Evolutionary conservation across 73 alveolate species (phyloP).

Genomic region (Loxodes magnus): DNA sequence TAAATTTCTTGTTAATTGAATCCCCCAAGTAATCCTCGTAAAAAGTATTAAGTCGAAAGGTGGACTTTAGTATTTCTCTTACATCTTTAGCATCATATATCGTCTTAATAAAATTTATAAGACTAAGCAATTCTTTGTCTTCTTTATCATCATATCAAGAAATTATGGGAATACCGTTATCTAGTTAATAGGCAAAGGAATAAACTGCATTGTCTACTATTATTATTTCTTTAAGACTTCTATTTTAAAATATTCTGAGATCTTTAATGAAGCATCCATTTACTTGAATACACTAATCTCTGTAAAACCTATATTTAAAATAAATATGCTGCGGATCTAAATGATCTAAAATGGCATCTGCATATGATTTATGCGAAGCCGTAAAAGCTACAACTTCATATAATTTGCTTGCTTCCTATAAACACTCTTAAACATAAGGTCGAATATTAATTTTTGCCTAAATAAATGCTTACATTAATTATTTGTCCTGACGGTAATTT

Average conservation of each 20-base stretch:
- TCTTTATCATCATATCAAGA: constrained; percentile 61
- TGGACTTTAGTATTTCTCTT: constrained; percentile 19
- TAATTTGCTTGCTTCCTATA: constrained; percentile 42
- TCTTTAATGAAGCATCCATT: constrained; percentile 27
- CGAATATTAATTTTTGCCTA: constrained; percentile 56
- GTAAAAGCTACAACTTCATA: constrained; percentile 57
- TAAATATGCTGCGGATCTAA: constrained; percentile 58
- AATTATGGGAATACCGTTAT: constrained; percentile 67
- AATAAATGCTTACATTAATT: constrained; percentile 6
- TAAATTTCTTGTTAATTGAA: too few species aligned
- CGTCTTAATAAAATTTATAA: constrained; percentile 26
- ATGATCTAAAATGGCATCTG: constrained; percentile 66
- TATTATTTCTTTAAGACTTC: constrained; percentile 27
- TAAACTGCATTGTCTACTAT: constrained; percentile 40
- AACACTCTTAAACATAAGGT: constrained; percentile 53
- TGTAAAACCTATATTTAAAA: constrained; percentile 53
- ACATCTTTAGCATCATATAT: constrained; percentile 26
- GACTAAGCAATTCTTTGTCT: constrained; percentile 42
- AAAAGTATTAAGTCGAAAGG: constrained; percentile 1
- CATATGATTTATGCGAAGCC: constrained; percentile 66
- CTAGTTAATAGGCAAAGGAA: constrained; percentile 57
- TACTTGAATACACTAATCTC: constrained; percentile 51
- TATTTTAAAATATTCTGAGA: constrained; percentile 25
- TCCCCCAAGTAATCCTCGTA: neutral
- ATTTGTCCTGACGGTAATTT: constrained; percentile 1